A percentile compares a stretch with the other conserved stretches of the same genome.
Conservation (phyloP, 176 grass and related monocot genomes). For the Carex parvula region DNA sequence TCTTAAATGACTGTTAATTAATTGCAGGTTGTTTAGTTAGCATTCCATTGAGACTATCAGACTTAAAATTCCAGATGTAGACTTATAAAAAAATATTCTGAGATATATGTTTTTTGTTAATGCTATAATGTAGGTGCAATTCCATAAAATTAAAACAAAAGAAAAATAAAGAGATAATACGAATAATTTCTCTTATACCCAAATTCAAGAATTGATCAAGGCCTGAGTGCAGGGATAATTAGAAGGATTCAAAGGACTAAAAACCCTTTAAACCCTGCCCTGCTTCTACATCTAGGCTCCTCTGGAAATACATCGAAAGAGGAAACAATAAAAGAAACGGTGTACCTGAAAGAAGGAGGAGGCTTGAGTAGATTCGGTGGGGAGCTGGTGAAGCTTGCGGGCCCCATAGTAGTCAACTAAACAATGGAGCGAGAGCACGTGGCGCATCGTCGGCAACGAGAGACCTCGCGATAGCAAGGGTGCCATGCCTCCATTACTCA, state of each 20-base stretch:
- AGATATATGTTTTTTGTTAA: background rate
- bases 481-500: slow-evolving; percentile 36
- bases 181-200: background rate
- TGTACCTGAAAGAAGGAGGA: slow-evolving; percentile 42
- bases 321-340: background rate
- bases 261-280: slow-evolving; percentile 7
- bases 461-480: background rate
- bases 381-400: slow-evolving; percentile 37
- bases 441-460: background rate
- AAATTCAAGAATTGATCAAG: slow-evolving; percentile 6
- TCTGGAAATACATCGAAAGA: background rate
- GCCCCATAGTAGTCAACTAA: slow-evolving; percentile 47
- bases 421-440: slow-evolving; percentile 35
- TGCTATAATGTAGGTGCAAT: background rate
- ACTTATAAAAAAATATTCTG: background rate
- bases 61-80: background rate
- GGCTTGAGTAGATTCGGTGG: background rate
- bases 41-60: background rate
- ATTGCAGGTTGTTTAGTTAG: background rate
- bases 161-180: background rate
- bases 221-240: background rate
- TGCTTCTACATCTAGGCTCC: background rate
- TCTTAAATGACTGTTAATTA: background rate
- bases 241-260: slow-evolving; percentile 2
- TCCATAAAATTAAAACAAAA: background rate